Evolutionary conservation across 805 yeast species (phyloP).

Genomic region (Yamadazyma phyllophila): DNA sequence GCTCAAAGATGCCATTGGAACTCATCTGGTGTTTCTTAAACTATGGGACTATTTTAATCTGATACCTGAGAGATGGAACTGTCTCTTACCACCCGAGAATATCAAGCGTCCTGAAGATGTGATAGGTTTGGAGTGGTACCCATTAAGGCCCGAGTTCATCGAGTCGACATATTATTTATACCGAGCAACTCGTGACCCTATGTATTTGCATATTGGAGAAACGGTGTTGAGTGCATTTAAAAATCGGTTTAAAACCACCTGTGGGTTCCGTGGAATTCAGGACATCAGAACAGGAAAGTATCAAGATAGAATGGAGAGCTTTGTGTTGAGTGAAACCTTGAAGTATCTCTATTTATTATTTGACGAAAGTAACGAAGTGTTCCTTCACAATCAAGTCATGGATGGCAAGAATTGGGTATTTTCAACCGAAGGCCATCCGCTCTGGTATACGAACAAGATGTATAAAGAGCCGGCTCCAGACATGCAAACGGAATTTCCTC

Average conservation of each 20-base stretch:
- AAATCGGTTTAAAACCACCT: constrained; percentile 50
- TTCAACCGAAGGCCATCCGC: constrained; percentile 90
- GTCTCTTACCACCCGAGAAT: constrained; percentile 14
- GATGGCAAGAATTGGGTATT: constrained; percentile 52
- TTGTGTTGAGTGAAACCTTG: constrained; percentile 82
- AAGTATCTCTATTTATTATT: constrained; percentile 80
- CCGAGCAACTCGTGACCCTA: constrained; percentile 82
- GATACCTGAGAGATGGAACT: constrained; percentile 86
- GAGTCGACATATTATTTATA: constrained; percentile 85
- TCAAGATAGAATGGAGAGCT: constrained; percentile 88
- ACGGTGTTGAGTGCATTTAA: constrained; percentile 57
- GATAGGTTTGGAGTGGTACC: constrained; percentile 81
- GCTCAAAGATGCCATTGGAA: constrained; percentile 56
- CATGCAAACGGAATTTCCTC: constrained; percentile 1
- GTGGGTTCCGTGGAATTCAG: constrained; percentile 81
- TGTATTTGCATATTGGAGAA: constrained; percentile 74
- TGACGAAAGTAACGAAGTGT: constrained; percentile 56
- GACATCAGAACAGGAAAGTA: constrained; percentile 59
- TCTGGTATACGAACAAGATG: constrained; percentile 57
- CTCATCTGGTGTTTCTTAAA: constrained; percentile 64
- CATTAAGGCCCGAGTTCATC: constrained; percentile 86
- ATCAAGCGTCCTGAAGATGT: constrained; percentile 12
- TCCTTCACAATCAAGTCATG: constrained; percentile 34
- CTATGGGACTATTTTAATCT: constrained; percentile 78
- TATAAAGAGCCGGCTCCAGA: constrained; percentile 7